Conservation (phyloP, 768 basidiomycete species). For the Asterophora lycoperdoides region DNA sequence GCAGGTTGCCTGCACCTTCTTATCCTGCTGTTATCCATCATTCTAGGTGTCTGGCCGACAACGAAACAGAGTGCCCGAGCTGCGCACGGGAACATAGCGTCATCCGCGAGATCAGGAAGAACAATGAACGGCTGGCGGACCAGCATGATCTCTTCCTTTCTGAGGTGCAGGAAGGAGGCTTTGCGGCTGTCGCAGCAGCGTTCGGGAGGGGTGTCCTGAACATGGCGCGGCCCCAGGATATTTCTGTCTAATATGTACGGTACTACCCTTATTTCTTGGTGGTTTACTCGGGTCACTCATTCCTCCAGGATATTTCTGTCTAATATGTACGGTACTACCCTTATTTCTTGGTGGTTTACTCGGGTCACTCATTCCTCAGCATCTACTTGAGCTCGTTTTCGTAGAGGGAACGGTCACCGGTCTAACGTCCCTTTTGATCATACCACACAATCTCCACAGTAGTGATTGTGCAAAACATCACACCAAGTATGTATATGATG, state of each 20-base stretch:
- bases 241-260: slow-evolving; percentile 1
- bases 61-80: slow-evolving; percentile 85
- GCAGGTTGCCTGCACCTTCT: too few relatives aligned
- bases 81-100: slow-evolving; percentile 86
- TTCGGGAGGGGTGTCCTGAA: slow-evolving; percentile 67
- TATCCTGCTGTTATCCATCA: too few relatives aligned
- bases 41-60: slow-evolving; percentile 78
- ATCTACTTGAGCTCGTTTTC: too few relatives aligned
- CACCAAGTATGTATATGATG: too few relatives aligned
- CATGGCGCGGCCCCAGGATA: slow-evolving; percentile 33
- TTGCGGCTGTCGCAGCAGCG: slow-evolving; percentile 64
- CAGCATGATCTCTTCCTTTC: slow-evolving; percentile 78
- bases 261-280: too few relatives aligned
- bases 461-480: too few relatives aligned
- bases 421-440: too few relatives aligned
- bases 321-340: background rate
- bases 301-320: slow-evolving; percentile 24
- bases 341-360: too few relatives aligned
- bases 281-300: too few relatives aligned
- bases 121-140: slow-evolving; percentile 79
- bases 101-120: slow-evolving; percentile 83
- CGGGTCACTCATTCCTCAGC: too few relatives aligned
- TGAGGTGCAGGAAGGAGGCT: slow-evolving; percentile 72
- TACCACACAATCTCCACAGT: too few relatives aligned
- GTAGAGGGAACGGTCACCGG: too few relatives aligned